These are phyloP conservation scores for Musa troglodytarum DNA, from an alignment of 176 grass and related monocot genomes.

Conservation along the genomic window DNA sequence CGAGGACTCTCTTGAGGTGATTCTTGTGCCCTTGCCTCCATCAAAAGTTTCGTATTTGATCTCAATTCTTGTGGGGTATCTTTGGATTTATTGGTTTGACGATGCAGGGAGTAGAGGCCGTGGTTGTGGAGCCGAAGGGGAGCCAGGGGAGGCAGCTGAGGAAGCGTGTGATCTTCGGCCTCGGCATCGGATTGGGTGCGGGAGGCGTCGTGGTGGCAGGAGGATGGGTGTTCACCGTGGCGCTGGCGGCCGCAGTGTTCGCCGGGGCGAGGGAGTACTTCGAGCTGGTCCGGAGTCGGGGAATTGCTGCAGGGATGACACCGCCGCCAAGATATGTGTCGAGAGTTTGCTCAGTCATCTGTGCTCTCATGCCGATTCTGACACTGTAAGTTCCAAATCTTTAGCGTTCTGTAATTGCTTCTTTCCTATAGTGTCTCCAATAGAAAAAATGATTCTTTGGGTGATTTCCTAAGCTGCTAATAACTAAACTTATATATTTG, in stretches of 20 bases:
- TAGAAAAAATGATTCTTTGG: no score
- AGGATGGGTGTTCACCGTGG: conserved; percentile 60
- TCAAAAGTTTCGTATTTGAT: not conserved
- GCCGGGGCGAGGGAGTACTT: conserved; percentile 69
- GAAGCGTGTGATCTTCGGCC: conserved; percentile 59
- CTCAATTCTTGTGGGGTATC: not conserved
- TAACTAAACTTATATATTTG: no score
- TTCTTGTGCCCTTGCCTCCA: not conserved
- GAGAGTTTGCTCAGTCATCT: conserved; percentile 19
- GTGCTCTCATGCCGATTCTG: conserved; percentile 11
- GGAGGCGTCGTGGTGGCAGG: conserved; percentile 68
- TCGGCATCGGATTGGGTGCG: conserved; percentile 73
- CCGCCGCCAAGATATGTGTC: conserved; percentile 16
- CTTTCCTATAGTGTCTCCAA: no score
- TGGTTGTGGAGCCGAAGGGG: conserved; percentile 8
- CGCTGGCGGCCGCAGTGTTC: conserved; percentile 37
- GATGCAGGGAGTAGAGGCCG: not conserved
- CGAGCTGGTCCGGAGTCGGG: conserved; percentile 56
- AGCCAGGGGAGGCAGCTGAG: conserved; percentile 33
- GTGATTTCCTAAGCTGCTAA: no score
- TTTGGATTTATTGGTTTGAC: not conserved
- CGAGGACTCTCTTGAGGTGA: not conserved
- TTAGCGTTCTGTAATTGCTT: no score
- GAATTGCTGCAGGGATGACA: conserved; percentile 20
- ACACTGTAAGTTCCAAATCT: conserved; percentile 7